These are phyloP conservation scores for Coemansia sp. DNA, from an alignment of 192 early-diverging fungal species.

Conservation along the genomic window DNA sequence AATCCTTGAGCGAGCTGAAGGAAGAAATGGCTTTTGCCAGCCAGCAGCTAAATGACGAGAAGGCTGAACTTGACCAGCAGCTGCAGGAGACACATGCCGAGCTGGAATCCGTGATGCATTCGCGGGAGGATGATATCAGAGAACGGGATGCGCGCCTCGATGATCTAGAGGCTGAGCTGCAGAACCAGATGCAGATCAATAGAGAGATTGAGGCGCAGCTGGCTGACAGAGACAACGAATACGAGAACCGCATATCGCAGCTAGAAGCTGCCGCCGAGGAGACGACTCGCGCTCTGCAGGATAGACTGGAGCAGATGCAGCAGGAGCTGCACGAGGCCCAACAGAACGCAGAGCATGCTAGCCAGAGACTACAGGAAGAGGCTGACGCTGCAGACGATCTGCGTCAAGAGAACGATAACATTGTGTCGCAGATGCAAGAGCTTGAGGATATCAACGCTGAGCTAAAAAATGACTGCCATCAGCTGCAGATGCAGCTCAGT, in stretches of 20 bases:
- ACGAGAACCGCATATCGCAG: slow-evolving; percentile 1
- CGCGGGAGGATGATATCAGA: slow-evolving; percentile 12
- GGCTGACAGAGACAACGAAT: slow-evolving; percentile 6
- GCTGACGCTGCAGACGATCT: slow-evolving; percentile 13
- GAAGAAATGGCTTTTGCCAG: slow-evolving; percentile 22
- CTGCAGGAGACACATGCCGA: slow-evolving; percentile 13
- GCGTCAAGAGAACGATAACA: slow-evolving; percentile 19
- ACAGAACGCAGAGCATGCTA: neutral
- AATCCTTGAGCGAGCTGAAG: slow-evolving; percentile 18
- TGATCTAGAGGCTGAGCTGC: slow-evolving; percentile 4
- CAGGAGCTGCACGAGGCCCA: neutral
- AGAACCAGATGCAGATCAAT: slow-evolving; percentile 6
- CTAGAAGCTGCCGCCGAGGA: slow-evolving; percentile 19
- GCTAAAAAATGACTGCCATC: slow-evolving; percentile 14
- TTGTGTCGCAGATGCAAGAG: slow-evolving; percentile 15
- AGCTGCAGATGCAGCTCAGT: slow-evolving; percentile 19
- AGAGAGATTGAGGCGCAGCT: slow-evolving; percentile 22
- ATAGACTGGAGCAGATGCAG: neutral
- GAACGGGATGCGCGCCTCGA: slow-evolving; percentile 7
- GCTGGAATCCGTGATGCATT: neutral
- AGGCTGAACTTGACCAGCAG: slow-evolving; percentile 16
- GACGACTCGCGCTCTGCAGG: neutral
- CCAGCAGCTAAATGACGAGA: slow-evolving; percentile 33
- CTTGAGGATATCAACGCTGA: slow-evolving; percentile 13
- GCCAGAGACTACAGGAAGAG: slow-evolving; percentile 12